phyloP scores from a whole-genome alignment of 1,284 basidiomycete species.

The Vanrija sp. region DNA sequence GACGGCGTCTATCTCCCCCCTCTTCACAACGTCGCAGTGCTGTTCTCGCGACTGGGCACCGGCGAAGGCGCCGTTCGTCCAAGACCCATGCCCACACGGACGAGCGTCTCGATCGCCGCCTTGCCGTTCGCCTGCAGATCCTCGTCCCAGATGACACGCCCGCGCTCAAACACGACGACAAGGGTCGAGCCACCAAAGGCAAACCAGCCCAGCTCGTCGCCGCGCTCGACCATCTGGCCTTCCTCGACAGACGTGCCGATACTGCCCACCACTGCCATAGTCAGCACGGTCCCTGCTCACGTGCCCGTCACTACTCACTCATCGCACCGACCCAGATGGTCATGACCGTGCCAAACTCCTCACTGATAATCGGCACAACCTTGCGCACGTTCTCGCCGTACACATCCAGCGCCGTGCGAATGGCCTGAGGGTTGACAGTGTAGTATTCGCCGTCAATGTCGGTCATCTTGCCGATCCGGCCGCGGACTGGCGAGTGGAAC shows the following conservation, averaged over 20 bases:
- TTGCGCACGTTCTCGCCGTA: conserved; percentile 91
- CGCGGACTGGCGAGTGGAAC: conserved; percentile 89
- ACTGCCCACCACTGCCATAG: conserved; percentile 66
- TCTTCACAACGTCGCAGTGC: conserved; percentile 35
- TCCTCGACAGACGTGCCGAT: conserved; percentile 81
- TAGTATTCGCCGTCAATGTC: conserved; percentile 84
- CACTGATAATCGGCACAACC: conserved; percentile 81
- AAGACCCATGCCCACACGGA: conserved; percentile 80
- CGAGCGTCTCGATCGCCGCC: conserved; percentile 78
- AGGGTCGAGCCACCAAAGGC: conserved; percentile 90
- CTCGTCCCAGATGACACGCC: conserved; percentile 78
- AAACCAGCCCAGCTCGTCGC: conserved; percentile 89
- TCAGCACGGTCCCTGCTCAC: conserved; percentile 7
- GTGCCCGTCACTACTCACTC: conserved; percentile 51
- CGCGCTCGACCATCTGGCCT: conserved; percentile 71
- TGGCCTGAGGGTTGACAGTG: conserved; percentile 67
- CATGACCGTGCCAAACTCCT: conserved; percentile 82
- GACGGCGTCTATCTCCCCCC: too few species aligned
- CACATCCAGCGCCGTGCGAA: conserved; percentile 64
- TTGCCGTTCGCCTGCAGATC: conserved; percentile 81
- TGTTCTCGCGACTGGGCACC: conserved; percentile 42
- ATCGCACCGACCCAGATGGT: conserved; percentile 85
- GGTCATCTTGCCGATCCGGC: conserved; percentile 72
- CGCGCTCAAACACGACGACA: conserved; percentile 79
- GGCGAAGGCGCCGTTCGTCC: conserved; percentile 53